Evolutionary conservation across 2,329 filamentous ascomycete species (phyloP), one percentile per base, ranked within the genome.

Genomic region (Cladosporium sp.): DNA sequence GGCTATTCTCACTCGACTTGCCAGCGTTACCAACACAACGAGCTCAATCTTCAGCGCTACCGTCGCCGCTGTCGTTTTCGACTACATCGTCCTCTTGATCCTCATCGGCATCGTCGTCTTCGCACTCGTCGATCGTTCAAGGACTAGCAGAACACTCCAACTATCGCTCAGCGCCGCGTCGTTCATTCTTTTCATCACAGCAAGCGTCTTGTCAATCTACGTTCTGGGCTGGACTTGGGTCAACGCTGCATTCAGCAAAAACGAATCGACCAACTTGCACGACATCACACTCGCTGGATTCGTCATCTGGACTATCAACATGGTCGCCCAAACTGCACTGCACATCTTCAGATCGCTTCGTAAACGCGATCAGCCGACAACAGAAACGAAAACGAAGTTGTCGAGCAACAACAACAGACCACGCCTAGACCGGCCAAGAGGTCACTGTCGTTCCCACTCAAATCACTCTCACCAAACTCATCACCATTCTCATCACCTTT

Each of bases 341-440:
- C 61, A 60, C 49, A 54, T 53, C 20, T 51, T 66, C 17, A 50
- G 59, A 11, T 58, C 56, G 55, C 57, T 56, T 37, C 56, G 27
- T 38, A 51, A 44, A 49, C 36, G 51, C 13, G 39, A 49, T 11
- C 43, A 42, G 34, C 43, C 18, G 22, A 19, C 38, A 13, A 9
- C 24, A 27, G 11, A 8, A n/a, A 30, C 11, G 22, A 36, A 8
- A 17, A 13, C 13, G 43, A 40, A 8, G 30, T 42, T n/a, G 43
- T 43, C 13, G 39, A 47, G 32, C 52, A 27, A 15, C 36, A 48
- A n/a, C n/a, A n/a, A n/a, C n/a, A n/a, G n/a, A 47, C 54, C 13
- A 40, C 51, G 4, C 39, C 47, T 18, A 42, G 51, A 37, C 51
- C 51, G 7, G 17, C 37, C 11, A 56, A 54, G 34, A 43, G 51